Conservation (phyloP, 768 basidiomycete genomes). For the Tylopilus felleus region DNA sequence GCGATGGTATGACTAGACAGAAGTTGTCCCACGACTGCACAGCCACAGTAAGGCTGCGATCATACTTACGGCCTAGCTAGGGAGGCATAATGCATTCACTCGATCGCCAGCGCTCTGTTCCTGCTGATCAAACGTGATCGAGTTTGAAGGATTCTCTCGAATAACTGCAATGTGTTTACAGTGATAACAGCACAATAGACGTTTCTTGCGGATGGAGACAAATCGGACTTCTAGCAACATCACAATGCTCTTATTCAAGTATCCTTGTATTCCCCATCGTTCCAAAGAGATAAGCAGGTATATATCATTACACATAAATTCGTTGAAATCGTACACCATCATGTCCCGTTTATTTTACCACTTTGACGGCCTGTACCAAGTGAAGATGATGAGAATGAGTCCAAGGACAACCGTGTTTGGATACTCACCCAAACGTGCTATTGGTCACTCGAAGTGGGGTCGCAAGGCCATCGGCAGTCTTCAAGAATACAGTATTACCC, state of each 20-base stretch:
- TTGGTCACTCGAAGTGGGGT: conserved; percentile 12
- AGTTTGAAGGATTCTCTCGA: too few relatives aligned
- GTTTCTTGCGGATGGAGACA: too few relatives aligned
- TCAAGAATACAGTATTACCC: conserved; percentile 51
- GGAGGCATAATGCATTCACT: too few relatives aligned
- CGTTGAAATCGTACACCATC: background rate
- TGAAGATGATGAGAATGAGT: background rate
- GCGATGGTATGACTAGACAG: background rate
- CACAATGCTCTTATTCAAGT: background rate
- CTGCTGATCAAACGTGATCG: too few relatives aligned
- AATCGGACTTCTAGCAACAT: too few relatives aligned
- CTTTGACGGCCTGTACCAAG: conserved; percentile 9
- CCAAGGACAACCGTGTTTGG: too few relatives aligned
- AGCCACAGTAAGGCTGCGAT: conserved; percentile 9
- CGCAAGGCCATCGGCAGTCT: conserved; percentile 30
- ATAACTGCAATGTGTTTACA: too few relatives aligned
- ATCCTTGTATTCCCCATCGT: background rate
- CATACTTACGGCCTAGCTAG: too few relatives aligned
- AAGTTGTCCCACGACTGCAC: conserved; percentile 14
- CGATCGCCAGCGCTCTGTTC: too few relatives aligned
- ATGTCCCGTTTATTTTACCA: conserved; percentile 7
- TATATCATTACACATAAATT: background rate
- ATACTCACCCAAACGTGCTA: conserved; percentile 30
- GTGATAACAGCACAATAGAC: too few relatives aligned
- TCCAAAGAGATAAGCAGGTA: background rate